Base-by-base conservation (phyloP, 306 rosid species). In the Vachellia pachyceras region DNA sequence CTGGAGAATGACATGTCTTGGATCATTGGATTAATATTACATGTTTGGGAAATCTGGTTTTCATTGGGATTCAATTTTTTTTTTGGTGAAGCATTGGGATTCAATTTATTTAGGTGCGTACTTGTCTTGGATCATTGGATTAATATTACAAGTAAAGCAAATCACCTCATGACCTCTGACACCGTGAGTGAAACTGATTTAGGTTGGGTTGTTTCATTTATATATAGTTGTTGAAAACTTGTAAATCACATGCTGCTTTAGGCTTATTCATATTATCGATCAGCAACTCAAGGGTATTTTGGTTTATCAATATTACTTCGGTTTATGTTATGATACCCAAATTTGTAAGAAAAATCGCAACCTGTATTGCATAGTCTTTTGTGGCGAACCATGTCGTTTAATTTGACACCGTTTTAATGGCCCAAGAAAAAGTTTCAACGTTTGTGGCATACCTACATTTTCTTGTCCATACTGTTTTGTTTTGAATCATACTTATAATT, bases 31-130 rank as follows among this genome's bases (percentile, higher is more conserved):
- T n/a, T n/a, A n/a, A n/a, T n/a, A n/a, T n/a, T n/a, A n/a, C n/a
- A n/a, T n/a, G n/a, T n/a, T n/a, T n/a, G 76, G 42, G n/a, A 8
- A 49, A 47, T 33, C 15, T 49, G 55, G 37, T 60, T 23, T 61
- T 41, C 57, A 78, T 57, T 29, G 47, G n/a, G 22, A 67, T n/a
- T n/a, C n/a, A n/a, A n/a, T n/a, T n/a, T n/a, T n/a, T n/a, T n/a
- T n/a, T n/a, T n/a, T n/a, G n/a, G n/a, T n/a, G n/a, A n/a, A n/a
- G n/a, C n/a, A n/a, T 57, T 29, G 47, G n/a, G 22, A 67, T 70
- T 70, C 15, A 77, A 54, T 80, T 75, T 14, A 42, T 75, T 41
- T 82, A 68, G 65, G 20, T 79, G 63, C 54, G 35, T 45, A 25
- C 83, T 75, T 79, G 35, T 46, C 60, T 25, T 71, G 75, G 42